These are phyloP conservation scores for Candida ovalis DNA, from an alignment of 805 yeast species.

Conservation along the genomic window DNA sequence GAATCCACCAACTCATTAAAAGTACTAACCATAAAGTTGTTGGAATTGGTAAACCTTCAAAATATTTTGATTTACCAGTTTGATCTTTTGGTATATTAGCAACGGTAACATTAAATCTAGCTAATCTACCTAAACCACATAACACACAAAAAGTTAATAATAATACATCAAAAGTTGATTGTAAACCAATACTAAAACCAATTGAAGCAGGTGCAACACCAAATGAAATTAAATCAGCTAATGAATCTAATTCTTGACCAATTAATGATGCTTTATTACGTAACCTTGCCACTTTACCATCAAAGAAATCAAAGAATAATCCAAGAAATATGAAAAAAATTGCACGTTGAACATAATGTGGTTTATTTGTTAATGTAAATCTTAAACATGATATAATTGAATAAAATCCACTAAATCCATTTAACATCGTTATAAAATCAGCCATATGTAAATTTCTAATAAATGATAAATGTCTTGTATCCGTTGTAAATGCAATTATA, in stretches of 20 bases:
- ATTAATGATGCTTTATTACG: conserved; percentile 86
- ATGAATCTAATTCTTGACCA: conserved; percentile 97
- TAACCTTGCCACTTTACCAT: conserved; percentile 94
- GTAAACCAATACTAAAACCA: conserved; percentile 89
- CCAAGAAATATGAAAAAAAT: conserved; percentile 87
- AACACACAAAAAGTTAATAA: conserved; percentile 79
- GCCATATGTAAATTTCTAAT: conserved; percentile 89
- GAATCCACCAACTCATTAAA: conserved; percentile 66
- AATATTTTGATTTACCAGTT: conserved; percentile 82
- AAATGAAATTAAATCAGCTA: conserved; percentile 92
- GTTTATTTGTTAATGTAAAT: conserved; percentile 65
- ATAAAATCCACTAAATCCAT: conserved; percentile 92
- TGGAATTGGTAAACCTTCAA: conserved; percentile 97
- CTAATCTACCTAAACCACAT: conserved; percentile 91
- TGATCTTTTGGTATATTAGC: conserved; percentile 88
- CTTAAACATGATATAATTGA: conserved; percentile 83
- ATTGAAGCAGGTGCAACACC: conserved; percentile 94
- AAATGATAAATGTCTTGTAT: conserved; percentile 81
- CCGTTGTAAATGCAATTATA: conserved; percentile 74
- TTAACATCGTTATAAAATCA: conserved; percentile 89
- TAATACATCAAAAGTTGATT: conserved; percentile 75
- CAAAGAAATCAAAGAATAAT: conserved; percentile 91
- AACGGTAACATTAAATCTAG: conserved; percentile 93
- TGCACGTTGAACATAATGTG: conserved; percentile 79
- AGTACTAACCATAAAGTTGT: conserved; percentile 73